Evolutionary conservation across 2,329 filamentous ascomycete species (phyloP).

Genomic region (Fusarium fujikuroi): DNA sequence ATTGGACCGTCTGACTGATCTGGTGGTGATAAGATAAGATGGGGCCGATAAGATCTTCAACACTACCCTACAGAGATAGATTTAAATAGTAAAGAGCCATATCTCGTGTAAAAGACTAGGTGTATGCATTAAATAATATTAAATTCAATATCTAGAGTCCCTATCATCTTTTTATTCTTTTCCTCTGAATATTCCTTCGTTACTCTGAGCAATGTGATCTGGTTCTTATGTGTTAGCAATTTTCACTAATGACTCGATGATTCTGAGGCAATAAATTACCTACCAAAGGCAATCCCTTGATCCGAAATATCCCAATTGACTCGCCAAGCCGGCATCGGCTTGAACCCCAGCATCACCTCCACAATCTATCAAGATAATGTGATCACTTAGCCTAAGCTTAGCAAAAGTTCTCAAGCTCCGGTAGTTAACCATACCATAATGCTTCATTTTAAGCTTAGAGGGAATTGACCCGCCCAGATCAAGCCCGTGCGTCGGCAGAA

Average conservation of each 20-base stretch:
- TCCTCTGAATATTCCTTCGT: neutral
- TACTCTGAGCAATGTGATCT: accelerated
- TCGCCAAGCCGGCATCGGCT: neutral
- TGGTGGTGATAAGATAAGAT: neutral
- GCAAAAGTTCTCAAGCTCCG: neutral
- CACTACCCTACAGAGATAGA: neutral
- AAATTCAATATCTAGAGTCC: accelerated
- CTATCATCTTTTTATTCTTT: no score
- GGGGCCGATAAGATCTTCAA: neutral
- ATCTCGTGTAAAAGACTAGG: accelerated
- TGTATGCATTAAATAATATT: accelerated
- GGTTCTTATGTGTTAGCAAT: accelerated
- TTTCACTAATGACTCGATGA: neutral
- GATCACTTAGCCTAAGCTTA: neutral
- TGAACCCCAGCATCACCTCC: neutral
- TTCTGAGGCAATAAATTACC: accelerated
- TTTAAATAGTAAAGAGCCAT: accelerated
- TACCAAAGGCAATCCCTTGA: accelerated
- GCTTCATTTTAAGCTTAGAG: constrained; percentile 6
- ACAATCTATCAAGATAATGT: neutral
- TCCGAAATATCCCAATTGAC: accelerated
- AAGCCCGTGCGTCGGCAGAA: neutral
- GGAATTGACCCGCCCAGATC: neutral
- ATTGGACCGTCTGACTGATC: neutral
- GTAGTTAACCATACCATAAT: neutral